A percentile compares a stretch with the other conserved stretches of the same genome.
phyloP scores from a whole-genome alignment of 78 protist species.

The Speleostelium caveatum region DNA sequence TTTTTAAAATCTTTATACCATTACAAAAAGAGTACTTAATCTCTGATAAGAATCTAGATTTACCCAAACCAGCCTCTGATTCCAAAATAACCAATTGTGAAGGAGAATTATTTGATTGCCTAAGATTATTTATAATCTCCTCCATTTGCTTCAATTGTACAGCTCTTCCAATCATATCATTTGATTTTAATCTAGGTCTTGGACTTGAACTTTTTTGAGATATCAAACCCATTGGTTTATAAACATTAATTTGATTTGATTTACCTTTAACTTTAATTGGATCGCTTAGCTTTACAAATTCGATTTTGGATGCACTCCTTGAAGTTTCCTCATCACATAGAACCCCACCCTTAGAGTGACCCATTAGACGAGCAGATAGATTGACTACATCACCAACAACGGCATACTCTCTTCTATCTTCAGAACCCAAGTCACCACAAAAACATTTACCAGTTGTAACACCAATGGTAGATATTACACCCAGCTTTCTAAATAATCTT shows the following conservation, averaged over 20 bases:
- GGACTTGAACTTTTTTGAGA: background rate
- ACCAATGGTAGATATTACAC: constrained; percentile 74
- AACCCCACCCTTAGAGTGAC: constrained; percentile 65
- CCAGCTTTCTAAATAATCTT: constrained; percentile 46
- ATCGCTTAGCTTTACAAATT: constrained; percentile 43
- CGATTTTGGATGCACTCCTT: constrained; percentile 31
- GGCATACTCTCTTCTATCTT: constrained; percentile 86
- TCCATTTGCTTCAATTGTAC: constrained; percentile 50
- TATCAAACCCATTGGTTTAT: constrained; percentile 50
- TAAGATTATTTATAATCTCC: background rate
- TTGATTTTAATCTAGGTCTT: background rate
- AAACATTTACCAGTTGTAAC: constrained; percentile 90
- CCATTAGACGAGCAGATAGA: constrained; percentile 71
- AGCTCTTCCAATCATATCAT: constrained; percentile 52
- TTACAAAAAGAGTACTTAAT: constrained; percentile 38
- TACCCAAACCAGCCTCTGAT: constrained; percentile 78
- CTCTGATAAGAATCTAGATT: constrained; percentile 52
- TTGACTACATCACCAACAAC: constrained; percentile 84
- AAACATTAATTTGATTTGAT: constrained; percentile 28
- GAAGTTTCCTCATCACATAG: constrained; percentile 69
- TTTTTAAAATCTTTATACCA: constrained; percentile 32
- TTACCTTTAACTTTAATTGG: constrained; percentile 85
- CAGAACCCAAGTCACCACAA: constrained; percentile 87
- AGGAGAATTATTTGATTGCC: background rate
- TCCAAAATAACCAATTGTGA: constrained; percentile 34